These are phyloP conservation scores for Penicillium sp. DNA, from an alignment of 2,329 filamentous ascomycete species.

Conservation along the genomic window DNA sequence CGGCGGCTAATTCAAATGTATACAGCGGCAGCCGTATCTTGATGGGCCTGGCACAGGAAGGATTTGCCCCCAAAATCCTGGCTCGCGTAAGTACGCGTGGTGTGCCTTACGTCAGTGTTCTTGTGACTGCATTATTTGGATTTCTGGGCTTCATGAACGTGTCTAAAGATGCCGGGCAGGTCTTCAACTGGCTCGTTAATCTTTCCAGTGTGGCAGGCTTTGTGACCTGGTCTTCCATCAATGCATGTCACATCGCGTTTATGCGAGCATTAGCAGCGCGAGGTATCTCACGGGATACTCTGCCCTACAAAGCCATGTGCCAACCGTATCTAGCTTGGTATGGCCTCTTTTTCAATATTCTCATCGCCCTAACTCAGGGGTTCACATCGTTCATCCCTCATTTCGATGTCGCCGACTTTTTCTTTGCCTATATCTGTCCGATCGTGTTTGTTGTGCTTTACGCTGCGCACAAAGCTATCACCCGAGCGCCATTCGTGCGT, in stretches of 20 bases:
- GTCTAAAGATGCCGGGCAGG: constrained; percentile 62
- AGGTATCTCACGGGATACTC: constrained; percentile 58
- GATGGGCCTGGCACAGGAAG: constrained; percentile 62
- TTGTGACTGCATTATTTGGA: constrained; percentile 57
- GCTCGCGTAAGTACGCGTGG: constrained; percentile 44
- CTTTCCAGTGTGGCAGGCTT: constrained; percentile 40
- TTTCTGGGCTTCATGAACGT: constrained; percentile 72
- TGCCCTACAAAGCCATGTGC: constrained; percentile 64
- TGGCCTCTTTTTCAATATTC: constrained; percentile 66
- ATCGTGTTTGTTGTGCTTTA: constrained; percentile 66
- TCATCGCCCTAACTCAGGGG: constrained; percentile 69
- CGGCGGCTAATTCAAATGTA: constrained; percentile 46
- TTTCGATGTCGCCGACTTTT: constrained; percentile 65
- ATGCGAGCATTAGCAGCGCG: constrained; percentile 61
- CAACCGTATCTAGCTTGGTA: constrained; percentile 69
- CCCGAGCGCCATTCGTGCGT: constrained; percentile 39
- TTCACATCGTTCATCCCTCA: constrained; percentile 67
- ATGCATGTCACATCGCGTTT: constrained; percentile 66
- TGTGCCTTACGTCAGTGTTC: constrained; percentile 48
- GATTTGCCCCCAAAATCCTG: constrained; percentile 49
- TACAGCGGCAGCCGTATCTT: constrained; percentile 65
- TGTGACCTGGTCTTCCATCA: constrained; percentile 41
- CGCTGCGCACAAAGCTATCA: constrained; percentile 61
- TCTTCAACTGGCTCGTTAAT: constrained; percentile 52
- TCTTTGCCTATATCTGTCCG: constrained; percentile 66